phyloP scores from a whole-genome alignment of 2,329 filamentous ascomycete species.

The Knufia petricola region DNA sequence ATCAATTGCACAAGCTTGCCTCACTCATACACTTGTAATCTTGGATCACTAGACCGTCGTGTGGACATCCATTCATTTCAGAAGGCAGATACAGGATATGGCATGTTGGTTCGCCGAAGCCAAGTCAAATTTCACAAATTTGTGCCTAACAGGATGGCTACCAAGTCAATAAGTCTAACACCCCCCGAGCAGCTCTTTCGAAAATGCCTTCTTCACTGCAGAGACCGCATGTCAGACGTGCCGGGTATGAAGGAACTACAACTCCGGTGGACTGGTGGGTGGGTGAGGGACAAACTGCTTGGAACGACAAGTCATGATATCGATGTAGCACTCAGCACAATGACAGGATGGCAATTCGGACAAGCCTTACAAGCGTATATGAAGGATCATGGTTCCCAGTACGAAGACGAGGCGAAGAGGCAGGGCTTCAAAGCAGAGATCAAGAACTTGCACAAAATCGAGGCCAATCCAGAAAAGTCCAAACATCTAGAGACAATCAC shows the following conservation, averaged over 20 bases:
- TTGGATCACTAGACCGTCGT: neutral
- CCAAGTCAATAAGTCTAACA: conserved; percentile 7
- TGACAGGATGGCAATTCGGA: conserved; percentile 42
- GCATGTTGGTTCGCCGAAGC: neutral
- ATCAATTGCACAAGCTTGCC: too few relatives aligned
- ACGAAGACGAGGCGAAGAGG: conserved; percentile 33
- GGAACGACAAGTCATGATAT: conserved; percentile 39
- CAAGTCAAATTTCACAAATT: too few relatives aligned
- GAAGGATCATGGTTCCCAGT: conserved; percentile 32
- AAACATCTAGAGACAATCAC: conserved; percentile 93
- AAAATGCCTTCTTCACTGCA: conserved; percentile 22
- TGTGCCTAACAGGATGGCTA: neutral
- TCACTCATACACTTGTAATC: too few relatives aligned
- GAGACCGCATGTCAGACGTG: conserved; percentile 14
- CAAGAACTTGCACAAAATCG: conserved; percentile 70
- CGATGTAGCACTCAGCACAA: conserved; percentile 40
- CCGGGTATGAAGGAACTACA: conserved; percentile 27
- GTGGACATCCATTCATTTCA: neutral
- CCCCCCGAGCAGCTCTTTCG: conserved; percentile 22
- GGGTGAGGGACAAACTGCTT: conserved; percentile 42
- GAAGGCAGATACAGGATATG: neutral
- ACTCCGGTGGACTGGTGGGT: conserved; percentile 41
- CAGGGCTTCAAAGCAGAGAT: conserved; percentile 37
- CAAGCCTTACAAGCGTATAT: conserved; percentile 34
- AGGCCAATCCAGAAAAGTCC: conserved; percentile 87